Evolutionary conservation across 164 flowering plant species (phyloP), one percentile per base, ranked within the genome.

Genomic region (Cinnamomum micranthum): DNA sequence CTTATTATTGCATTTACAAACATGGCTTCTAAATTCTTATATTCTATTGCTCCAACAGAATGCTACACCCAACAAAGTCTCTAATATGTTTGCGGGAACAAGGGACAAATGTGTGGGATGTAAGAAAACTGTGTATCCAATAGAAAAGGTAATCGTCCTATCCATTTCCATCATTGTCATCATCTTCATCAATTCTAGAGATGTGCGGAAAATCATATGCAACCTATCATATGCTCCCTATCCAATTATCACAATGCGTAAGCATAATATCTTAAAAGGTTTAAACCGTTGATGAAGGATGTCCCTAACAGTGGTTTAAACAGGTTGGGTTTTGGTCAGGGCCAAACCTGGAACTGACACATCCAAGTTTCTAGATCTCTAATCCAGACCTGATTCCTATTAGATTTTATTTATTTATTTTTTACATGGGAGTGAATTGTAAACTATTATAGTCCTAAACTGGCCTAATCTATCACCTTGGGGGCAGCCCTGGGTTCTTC

Each of bases 121-220:
- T 62, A 78, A 74, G 63, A 91, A 88, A 73, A 91, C 97, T n/a
- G 97, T 85, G 31, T 92, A 92, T 76, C 97, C 94, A 28, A 88
- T 82, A 78, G 97, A 82, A 71, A 82, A 83, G 97, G 97, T 90
- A 84, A 81, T 11, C 25, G 25, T 50, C 35, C n/a, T 64, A 6
- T 3, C 13, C 25, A 20, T 64, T 17, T 64, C 27, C 12, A 6
- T 24, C 67, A 20, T 11, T 22, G 3, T 22, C 28, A 4, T 2
- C 22, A 10, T 64, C 3, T 23, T 63, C 66, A 22, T 63, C 27
- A 63, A n/a, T 22, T 63, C 24, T 63, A n/a, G 27, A 24, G 66
- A n/a, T 22, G n/a, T 63, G 25, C 17, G 12, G 66, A 63, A n/a
- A 63, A n/a, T 63, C 27, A n/a, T n/a, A 24, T 62, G 14, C 66